Evolutionary conservation across 176 grass and related monocot species (phyloP).

Genomic region (Triticum dicoccoides): DNA sequence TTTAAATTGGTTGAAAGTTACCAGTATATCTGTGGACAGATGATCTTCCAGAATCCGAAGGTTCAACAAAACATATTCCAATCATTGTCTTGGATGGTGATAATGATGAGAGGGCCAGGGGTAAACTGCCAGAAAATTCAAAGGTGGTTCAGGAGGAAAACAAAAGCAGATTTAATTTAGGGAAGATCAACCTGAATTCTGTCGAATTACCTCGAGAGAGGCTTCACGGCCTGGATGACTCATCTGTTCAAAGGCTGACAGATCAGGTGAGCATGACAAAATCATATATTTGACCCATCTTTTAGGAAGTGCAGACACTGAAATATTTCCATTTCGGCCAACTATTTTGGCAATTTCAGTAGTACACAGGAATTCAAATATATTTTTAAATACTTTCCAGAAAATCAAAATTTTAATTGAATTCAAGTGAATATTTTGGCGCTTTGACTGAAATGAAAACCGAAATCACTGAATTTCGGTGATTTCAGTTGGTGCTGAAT

Average conservation of each 20-base stretch:
- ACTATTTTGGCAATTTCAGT: too few relatives aligned
- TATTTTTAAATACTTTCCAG: too few relatives aligned
- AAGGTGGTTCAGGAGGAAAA: conserved; percentile 30
- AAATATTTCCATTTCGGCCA: too few relatives aligned
- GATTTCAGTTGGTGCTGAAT: too few relatives aligned
- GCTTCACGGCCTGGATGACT: not conserved
- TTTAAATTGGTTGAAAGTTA: conserved; percentile 19
- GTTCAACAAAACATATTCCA: conserved; percentile 40
- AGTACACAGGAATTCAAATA: too few relatives aligned
- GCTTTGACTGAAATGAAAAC: too few relatives aligned
- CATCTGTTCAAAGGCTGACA: conserved; percentile 25
- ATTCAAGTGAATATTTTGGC: too few relatives aligned
- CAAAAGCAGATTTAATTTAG: conserved; percentile 26
- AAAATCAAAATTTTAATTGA: too few relatives aligned
- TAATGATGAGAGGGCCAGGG: conserved; percentile 26
- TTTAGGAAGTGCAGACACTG: not conserved
- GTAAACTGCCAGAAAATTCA: conserved; percentile 34
- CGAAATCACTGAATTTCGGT: too few relatives aligned
- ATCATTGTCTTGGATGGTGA: conserved; percentile 38
- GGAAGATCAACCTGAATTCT: conserved; percentile 19
- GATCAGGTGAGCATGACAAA: conserved; percentile 42
- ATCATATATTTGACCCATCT: not conserved
- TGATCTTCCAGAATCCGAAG: conserved; percentile 55
- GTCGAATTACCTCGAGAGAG: conserved; percentile 27
- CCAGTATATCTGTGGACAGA: conserved; percentile 15